Conservation (phyloP, 805 yeast genomes). For the Danielia oregonensis region DNA sequence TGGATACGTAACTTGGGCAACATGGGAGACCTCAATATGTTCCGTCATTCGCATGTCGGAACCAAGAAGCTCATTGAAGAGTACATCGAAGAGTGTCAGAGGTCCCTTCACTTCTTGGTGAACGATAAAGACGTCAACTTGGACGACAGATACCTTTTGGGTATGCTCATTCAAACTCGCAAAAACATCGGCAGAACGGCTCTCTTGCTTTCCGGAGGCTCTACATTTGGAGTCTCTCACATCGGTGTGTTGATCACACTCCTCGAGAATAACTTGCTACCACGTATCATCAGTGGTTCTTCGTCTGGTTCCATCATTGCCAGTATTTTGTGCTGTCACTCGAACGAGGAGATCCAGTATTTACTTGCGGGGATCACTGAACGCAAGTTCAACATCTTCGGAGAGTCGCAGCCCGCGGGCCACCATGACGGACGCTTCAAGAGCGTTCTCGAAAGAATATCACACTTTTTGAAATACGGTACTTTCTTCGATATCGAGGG, state of each 20-base stretch:
- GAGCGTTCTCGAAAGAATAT: slow-evolving; percentile 37
- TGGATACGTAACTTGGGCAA: slow-evolving; percentile 85
- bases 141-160: slow-evolving; percentile 68
- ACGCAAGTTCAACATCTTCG: slow-evolving; percentile 50
- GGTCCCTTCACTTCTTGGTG: slow-evolving; percentile 38
- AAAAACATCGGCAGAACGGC: slow-evolving; percentile 94
- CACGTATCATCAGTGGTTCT: slow-evolving; percentile 87
- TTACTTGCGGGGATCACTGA: slow-evolving; percentile 61
- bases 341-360: slow-evolving; percentile 62
- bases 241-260: slow-evolving; percentile 86
- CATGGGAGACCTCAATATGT: slow-evolving; percentile 77
- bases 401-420: slow-evolving; percentile 29
- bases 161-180: slow-evolving; percentile 81
- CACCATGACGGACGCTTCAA: slow-evolving; percentile 52
- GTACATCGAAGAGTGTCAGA: slow-evolving; percentile 72
- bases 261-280: slow-evolving; percentile 69
- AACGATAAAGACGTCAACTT: slow-evolving; percentile 38
- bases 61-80: slow-evolving; percentile 82
- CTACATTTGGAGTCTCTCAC: slow-evolving; percentile 88
- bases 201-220: slow-evolving; percentile 91
- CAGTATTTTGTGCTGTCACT: slow-evolving; percentile 76
- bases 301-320: slow-evolving; percentile 97
- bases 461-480: slow-evolving; percentile 73
- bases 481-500: slow-evolving; percentile 82
- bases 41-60: slow-evolving; percentile 77